These are phyloP conservation scores for Yarrowia deformans DNA, from an alignment of 805 yeast genomes.

Conservation along the genomic window DNA sequence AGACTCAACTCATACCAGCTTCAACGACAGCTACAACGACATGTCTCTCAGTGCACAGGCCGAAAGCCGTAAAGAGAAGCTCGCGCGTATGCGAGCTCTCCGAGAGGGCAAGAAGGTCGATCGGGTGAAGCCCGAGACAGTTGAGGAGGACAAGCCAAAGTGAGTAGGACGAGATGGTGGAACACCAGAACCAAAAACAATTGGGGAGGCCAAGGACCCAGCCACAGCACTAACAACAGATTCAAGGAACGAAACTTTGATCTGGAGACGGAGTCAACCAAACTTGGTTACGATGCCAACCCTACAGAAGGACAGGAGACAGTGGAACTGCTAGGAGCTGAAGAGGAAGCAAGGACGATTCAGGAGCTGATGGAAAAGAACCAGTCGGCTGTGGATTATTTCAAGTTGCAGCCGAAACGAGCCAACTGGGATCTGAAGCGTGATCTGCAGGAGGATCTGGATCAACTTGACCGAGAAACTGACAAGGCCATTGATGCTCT, in stretches of 20 bases:
- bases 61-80: conserved; percentile 47
- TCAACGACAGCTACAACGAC: conserved; percentile 41
- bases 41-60: conserved; percentile 45
- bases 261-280: conserved; percentile 45
- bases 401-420: conserved; percentile 42
- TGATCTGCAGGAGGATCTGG: conserved; percentile 53
- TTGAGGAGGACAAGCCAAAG: conserved; percentile 14
- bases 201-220: too few species aligned
- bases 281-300: conserved; percentile 46
- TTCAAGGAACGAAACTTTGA: conserved; percentile 47
- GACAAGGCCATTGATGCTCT: conserved; percentile 53
- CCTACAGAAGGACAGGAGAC: conserved; percentile 50
- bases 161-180: conserved; percentile 9
- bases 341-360: conserved; percentile 33
- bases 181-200: too few species aligned
- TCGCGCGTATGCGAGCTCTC: conserved; percentile 48
- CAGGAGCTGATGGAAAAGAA: conserved; percentile 41
- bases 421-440: conserved; percentile 42
- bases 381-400: conserved; percentile 40
- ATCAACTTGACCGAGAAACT: conserved; percentile 54
- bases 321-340: conserved; percentile 51
- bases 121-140: neutral
- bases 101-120: conserved; percentile 41
- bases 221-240: neutral
- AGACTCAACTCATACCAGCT: neutral